Percentiles rank a stretch among this genome's conserved stretches.
phyloP scores from a whole-genome alignment of 441 rosid species.

The Biscutella laevigata region DNA sequence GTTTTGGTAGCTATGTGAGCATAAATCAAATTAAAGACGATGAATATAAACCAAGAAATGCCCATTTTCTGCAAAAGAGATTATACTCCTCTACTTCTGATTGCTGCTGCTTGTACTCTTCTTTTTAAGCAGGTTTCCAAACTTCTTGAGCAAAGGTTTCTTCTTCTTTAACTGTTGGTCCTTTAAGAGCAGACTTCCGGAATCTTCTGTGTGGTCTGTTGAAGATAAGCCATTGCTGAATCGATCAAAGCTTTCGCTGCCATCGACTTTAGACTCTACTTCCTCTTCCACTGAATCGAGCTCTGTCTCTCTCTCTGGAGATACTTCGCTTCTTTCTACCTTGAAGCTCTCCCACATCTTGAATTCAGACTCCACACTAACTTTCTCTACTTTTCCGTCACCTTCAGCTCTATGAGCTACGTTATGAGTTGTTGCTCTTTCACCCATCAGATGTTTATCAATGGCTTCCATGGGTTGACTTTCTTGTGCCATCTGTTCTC shows the following conservation, averaged over 20 bases:
- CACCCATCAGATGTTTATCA: conserved; percentile 23
- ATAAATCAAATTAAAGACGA: background rate
- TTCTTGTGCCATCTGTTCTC: conserved; percentile 29
- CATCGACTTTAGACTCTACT: conserved; percentile 54
- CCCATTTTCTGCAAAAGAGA: background rate
- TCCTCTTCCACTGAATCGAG: conserved; percentile 62
- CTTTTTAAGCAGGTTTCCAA: conserved; percentile 79
- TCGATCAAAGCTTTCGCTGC: conserved; percentile 47
- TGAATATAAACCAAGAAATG: conserved; percentile 12
- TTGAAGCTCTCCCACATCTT: conserved; percentile 93
- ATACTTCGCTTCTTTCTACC: conserved; percentile 71
- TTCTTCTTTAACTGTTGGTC: conserved; percentile 70
- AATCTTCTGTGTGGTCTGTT: conserved; percentile 43
- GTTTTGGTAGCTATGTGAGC: conserved; percentile 6
- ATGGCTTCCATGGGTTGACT: conserved; percentile 33
- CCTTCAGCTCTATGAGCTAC: conserved; percentile 20
- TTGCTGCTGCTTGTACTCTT: conserved; percentile 46
- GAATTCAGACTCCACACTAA: conserved; percentile 37
- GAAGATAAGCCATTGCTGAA: conserved; percentile 37
- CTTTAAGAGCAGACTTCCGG: conserved; percentile 44
- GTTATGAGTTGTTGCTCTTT: conserved; percentile 1
- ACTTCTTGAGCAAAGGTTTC: conserved; percentile 75
- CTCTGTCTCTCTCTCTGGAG: conserved; percentile 61
- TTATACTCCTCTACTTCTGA: conserved; percentile 36
- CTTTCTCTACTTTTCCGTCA: conserved; percentile 41